Evolutionary conservation across 2,329 filamentous ascomycete species (phyloP), one percentile per base, ranked within the genome.

Genomic region (Aspergillus puulaauensis): DNA sequence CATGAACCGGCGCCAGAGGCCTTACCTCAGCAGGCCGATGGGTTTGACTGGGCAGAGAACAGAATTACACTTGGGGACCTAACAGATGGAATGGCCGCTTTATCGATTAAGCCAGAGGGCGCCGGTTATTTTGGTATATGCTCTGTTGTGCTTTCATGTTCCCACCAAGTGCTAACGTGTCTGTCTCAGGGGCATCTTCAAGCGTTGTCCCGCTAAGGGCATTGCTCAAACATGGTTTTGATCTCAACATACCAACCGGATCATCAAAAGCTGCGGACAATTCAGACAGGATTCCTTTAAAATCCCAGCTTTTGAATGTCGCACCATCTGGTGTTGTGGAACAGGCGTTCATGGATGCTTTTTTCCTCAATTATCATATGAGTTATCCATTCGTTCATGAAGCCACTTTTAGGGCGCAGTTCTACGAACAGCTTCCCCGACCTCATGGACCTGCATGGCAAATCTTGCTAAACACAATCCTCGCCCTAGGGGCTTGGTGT

Each of bases 351-450:
- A 75, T 77, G 54, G 75, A 80, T 56, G 74, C 76, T 1, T 82
- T 79, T 62, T 82, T 81, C 55, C 62, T 72, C 19, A 72, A 78
- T 23, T 81, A 80, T 59, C 77, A 81, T 60, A 68, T 70, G 6
- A 75, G 75, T 44, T 81, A 80, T 62, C 79, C 79, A 1, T 75
- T 81, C 41, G 68, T 81, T 8, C 77, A 81, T 53, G 79, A 82
- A 61, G 71, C 74, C 6, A 78, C 75, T 0, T 81, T 81, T 56
- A 70, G 78, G 52, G 77, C 78, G 14, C 78, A 80, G 56, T 80
- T 78, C 58, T 70, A 75, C 24, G 74, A 78, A 46, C 71, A 77
- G 15, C 73, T 77, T n/a, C 66, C 75, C 12, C 72, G 77, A 3
- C 77, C 75, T 8, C 72, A 73, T 60, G 73, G 74, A 6, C 71